phyloP scores from a whole-genome alignment of 2,329 filamentous ascomycete species.

The Geosmithia flava region DNA sequence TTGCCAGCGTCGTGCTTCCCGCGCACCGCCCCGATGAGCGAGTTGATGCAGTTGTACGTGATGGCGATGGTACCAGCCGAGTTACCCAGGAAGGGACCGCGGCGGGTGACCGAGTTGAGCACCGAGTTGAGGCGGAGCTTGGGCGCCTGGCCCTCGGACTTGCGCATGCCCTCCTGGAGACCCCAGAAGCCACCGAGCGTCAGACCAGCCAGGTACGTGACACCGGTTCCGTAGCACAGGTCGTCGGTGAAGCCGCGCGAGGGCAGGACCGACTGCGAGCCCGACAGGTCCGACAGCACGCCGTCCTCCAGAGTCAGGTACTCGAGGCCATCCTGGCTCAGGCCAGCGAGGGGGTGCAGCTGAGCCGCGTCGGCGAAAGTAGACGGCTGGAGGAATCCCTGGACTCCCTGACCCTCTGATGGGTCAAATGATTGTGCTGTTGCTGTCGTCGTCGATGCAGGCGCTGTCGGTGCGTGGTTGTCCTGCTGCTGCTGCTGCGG shows the following conservation, averaged over 20 bases:
- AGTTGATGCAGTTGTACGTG: conserved; percentile 91
- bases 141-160: conserved; percentile 65
- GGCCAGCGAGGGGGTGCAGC: conserved; percentile 84
- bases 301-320: conserved; percentile 93
- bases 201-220: conserved; percentile 84
- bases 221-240: conserved; percentile 91
- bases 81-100: conserved; percentile 93
- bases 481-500: conserved; percentile 23
- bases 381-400: conserved; percentile 70
- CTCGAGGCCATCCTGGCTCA: conserved; percentile 87
- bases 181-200: conserved; percentile 85
- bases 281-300: conserved; percentile 73
- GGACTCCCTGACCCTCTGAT: conserved; percentile 63
- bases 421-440: conserved; percentile 46
- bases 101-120: conserved; percentile 83
- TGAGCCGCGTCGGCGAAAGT: conserved; percentile 74
- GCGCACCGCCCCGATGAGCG: conserved; percentile 62
- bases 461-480: conserved; percentile 7
- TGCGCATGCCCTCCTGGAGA: conserved; percentile 74
- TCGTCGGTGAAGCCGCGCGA: conserved; percentile 97
- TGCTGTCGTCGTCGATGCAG: conserved; percentile 1
- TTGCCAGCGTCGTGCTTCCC: conserved; percentile 87
- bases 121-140: conserved; percentile 90
- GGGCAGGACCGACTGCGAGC: conserved; percentile 75
- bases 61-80: conserved; percentile 92